phyloP scores from a whole-genome alignment of 257 asterid species.

The Schizonepeta tenuifolia region DNA sequence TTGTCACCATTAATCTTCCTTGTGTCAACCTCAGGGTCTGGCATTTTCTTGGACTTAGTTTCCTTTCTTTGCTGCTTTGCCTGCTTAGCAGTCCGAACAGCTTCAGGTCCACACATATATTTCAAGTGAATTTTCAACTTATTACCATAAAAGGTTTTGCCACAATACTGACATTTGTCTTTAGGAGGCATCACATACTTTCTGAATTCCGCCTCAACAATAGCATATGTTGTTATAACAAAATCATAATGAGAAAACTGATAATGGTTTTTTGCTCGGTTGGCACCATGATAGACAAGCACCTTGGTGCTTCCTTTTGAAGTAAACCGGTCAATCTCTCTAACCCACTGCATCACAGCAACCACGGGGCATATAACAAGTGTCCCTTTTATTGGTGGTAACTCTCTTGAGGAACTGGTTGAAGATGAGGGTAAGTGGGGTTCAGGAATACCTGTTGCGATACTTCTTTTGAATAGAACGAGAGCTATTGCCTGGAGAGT shows the following conservation, averaged over 20 bases:
- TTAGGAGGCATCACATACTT: conserved; percentile 88
- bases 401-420: conserved; percentile 50
- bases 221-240: conserved; percentile 89
- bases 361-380: conserved; percentile 95
- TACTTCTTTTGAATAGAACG: conserved; percentile 74
- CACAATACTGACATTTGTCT: conserved; percentile 76
- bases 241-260: conserved; percentile 78
- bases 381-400: conserved; percentile 72
- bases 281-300: conserved; percentile 87
- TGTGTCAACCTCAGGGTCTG: conserved; percentile 39
- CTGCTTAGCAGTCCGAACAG: conserved; percentile 75
- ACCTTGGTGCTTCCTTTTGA: conserved; percentile 76
- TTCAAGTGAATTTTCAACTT: conserved; percentile 70
- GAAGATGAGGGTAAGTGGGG: conserved; percentile 44
- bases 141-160: conserved; percentile 52
- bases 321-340: conserved; percentile 87
- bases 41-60: conserved; percentile 38
- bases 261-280: conserved; percentile 58
- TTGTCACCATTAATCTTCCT: conserved; percentile 34
- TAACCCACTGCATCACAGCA: conserved; percentile 88
- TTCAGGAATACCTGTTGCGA: conserved; percentile 45
- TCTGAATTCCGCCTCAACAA: conserved; percentile 82
- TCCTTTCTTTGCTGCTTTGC: conserved; percentile 79
- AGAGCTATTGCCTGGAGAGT: conserved; percentile 96
- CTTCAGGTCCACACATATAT: conserved; percentile 82